Conservation (phyloP, 257 asterid genomes). For the Nicotiana sylvestris region DNA sequence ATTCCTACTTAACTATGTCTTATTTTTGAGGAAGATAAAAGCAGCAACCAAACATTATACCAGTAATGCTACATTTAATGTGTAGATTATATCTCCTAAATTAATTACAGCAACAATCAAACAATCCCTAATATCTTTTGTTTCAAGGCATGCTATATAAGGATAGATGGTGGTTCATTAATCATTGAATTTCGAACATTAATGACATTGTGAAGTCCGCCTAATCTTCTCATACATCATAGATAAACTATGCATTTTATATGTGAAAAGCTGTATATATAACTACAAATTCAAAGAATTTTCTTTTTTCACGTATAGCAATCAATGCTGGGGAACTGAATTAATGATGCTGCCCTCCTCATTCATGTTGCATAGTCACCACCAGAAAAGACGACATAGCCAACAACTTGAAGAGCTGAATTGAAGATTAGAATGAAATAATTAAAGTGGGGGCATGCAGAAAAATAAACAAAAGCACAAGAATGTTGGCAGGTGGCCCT, state of each 20-base stretch:
- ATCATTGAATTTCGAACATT: too few relatives aligned
- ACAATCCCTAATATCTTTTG: too few relatives aligned
- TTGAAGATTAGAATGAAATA: not conserved
- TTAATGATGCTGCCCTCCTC: not conserved
- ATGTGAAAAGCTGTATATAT: not conserved
- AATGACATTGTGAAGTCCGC: not conserved
- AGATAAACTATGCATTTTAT: not conserved
- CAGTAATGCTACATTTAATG: too few relatives aligned
- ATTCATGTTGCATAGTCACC: not conserved
- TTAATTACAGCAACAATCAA: too few relatives aligned
- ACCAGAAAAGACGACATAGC: not conserved
- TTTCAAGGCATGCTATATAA: too few relatives aligned
- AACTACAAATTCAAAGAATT: not conserved
- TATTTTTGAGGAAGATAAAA: too few relatives aligned
- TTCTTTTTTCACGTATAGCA: not conserved
- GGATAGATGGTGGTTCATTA: too few relatives aligned
- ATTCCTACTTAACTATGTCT: too few relatives aligned
- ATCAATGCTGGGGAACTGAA: not conserved
- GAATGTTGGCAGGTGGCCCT: constrained; percentile 20
- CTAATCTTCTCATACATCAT: not conserved
- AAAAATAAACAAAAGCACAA: not conserved
- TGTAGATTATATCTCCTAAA: too few relatives aligned
- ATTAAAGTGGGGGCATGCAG: not conserved
- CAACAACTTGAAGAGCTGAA: not conserved
- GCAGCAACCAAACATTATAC: too few relatives aligned